Base-by-base conservation (phyloP, 208 protist genomes). In the Sergeia podlipaevii region DNA sequence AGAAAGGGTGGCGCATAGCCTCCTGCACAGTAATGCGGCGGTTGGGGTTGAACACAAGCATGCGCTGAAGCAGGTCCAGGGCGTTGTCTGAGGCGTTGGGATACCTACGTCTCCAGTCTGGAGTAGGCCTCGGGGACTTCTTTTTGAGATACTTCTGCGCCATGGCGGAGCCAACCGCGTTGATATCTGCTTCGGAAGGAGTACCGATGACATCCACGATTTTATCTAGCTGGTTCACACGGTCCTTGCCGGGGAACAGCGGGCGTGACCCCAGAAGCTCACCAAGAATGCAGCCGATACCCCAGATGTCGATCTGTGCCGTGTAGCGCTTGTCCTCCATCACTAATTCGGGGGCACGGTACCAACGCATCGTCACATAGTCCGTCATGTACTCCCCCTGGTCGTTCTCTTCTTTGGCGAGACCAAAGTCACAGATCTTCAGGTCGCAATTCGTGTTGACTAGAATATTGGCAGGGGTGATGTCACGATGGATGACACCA, bases 401-500 rank as follows among this genome's bases (percentile, higher is more conserved):
- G 38, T 94, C 81, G 37, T 69, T 81, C 59, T 91, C 85, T 52
- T 93, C 86, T 68, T 91, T 89, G 11, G 90, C 86, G 21, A 97
- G 78, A 1, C 92, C 94, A 68, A 97, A 97, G 78, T 98, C 96
- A 54, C 90, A 96, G 45, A 98, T 97, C 77, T 98, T 98, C 13
- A 98, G 61, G 51, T 98, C 95, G 71, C 96, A 98, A 70, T 98
- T 97, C 26, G 80, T 95, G 79, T 98, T 98, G 17, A 98, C 80
- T 30, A 98, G 72, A 43, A 98, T 93, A 77, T 98, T 98, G 27
- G 86, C 86, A 2, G 96, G 96, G 5, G 95, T 98, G 44, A 98
- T 89, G 61, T 98, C 96, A n/a, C 96, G 86, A 59, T 98, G 96
- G n/a, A 98, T 85, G 29, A 98, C 89, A 7, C 86, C 82, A 15